phyloP scores from a whole-genome alignment of 2,329 filamentous ascomycete species.

The Fusarium verticillioides region DNA sequence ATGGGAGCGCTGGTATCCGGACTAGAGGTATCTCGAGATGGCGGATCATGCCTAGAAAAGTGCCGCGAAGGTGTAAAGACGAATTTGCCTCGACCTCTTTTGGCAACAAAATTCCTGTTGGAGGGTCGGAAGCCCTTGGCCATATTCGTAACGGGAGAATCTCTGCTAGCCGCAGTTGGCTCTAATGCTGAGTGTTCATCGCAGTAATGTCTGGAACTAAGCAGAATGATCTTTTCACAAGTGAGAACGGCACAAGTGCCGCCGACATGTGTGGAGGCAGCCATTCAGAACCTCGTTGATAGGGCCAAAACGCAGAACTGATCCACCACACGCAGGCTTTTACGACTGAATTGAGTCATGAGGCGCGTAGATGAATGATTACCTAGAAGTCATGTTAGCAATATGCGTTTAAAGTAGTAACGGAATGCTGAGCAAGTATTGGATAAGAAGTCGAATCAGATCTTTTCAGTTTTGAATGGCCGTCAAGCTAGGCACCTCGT shows the following conservation, averaged over 20 bases:
- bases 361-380: constrained; percentile 1
- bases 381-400: constrained; percentile 14
- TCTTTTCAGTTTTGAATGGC: constrained; percentile 77
- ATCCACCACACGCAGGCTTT: constrained; percentile 14
- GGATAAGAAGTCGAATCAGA: constrained; percentile 62
- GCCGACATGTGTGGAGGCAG: constrained; percentile 22
- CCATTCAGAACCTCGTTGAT: constrained; percentile 31
- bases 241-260: constrained; percentile 25
- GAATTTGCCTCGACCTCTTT: constrained; percentile 21
- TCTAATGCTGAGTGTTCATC: not conserved
- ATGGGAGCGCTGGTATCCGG: not conserved
- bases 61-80: constrained; percentile 9
- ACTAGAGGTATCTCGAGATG: not conserved
- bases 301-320: constrained; percentile 2
- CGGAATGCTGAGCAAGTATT: not conserved
- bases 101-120: constrained; percentile 24
- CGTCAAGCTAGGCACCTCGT: constrained; percentile 62
- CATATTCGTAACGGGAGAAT: not conserved
- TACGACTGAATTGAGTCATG: constrained; percentile 6
- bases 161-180: not conserved
- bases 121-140: constrained; percentile 1
- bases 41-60: not conserved
- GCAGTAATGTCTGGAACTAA: constrained; percentile 29
- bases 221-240: constrained; percentile 22
- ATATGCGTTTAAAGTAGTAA: not conserved